Conservation (phyloP, 352 stramenopile genomes). For the Phytophthora macrochlamydospora region DNA sequence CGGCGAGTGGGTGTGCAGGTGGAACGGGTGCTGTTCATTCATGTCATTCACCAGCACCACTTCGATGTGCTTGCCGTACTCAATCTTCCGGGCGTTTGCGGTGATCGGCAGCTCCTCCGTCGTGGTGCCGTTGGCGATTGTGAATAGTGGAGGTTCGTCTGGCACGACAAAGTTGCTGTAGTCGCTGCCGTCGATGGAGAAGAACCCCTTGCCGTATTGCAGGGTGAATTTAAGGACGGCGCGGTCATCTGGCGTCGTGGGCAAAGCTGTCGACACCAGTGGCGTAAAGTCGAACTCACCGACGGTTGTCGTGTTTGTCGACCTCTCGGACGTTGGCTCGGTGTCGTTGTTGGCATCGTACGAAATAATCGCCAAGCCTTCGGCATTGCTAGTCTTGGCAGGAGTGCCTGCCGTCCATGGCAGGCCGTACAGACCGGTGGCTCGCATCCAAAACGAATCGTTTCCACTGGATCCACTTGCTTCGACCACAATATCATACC, state of each 20-base stretch:
- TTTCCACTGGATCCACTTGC: constrained; percentile 10
- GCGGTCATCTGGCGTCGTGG: constrained; percentile 15
- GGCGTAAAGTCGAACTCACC: constrained; percentile 29
- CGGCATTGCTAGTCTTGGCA: constrained; percentile 15
- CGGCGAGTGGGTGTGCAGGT: constrained; percentile 41
- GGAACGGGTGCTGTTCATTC: constrained; percentile 43
- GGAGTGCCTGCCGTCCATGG: constrained; percentile 31
- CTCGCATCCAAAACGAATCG: constrained; percentile 37
- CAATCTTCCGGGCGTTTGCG: neutral
- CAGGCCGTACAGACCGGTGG: constrained; percentile 24
- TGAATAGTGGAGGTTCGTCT: constrained; percentile 27
- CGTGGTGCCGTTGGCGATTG: neutral
- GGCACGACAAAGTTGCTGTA: constrained; percentile 26
- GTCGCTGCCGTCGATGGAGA: constrained; percentile 30
- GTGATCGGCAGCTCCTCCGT: neutral
- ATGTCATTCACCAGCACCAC: constrained; percentile 13
- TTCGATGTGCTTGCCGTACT: constrained; percentile 15
- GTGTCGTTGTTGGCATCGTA: constrained; percentile 5
- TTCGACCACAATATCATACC: constrained; percentile 40
- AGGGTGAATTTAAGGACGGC: constrained; percentile 29
- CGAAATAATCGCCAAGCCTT: constrained; percentile 28
- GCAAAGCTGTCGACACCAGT: constrained; percentile 16
- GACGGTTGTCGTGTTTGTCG: constrained; percentile 12
- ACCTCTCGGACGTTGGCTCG: constrained; percentile 19
- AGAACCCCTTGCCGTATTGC: constrained; percentile 18